Base-by-base conservation (phyloP, 768 basidiomycete genomes). In the Floccularia luteovirens region DNA sequence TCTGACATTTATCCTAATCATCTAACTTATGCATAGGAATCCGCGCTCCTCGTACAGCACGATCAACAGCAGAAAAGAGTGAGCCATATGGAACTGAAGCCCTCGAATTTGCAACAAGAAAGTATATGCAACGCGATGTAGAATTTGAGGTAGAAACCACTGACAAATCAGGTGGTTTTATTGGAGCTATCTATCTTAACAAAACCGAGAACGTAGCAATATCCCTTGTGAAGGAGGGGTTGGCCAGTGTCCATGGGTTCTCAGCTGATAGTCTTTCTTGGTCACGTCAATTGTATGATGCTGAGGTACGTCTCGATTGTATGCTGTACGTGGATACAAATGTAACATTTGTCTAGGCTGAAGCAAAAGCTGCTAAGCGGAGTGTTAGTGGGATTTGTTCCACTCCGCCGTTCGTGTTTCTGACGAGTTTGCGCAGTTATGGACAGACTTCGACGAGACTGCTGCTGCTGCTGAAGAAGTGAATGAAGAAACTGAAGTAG, bases 141-240 rank as follows among this genome's bases (percentile, higher is more conserved):
- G 94, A 99, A 58, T 81, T 98, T 43, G 86, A 90, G 50, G 81
- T 97, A 33, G 90, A 94, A 43, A 74, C 75, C 12, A 77, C 83
- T 12, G 94, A 99, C 67, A 97, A 96, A 62, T 82, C 85, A 3
- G 94, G 94, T 27, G 96, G 96, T 2, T 97, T 94, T 61, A 93
- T 97, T 48, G 93, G 93, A 11, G 62, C 83, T 1, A 69, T 98
- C 40, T 93, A 83, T 59, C 41, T 86, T 49, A 85, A 86, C 60
- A 94, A 90, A 56, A 79, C 72, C 1, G 84, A 89, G 48, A 98
- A 96, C 58, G 85, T 73, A 28, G 96, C 92, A 1, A 67, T 92
- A 27, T 61, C 78, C n/a, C 72, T 99, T 19, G 79, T 82, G 16
- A 75, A 74, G 43, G 92, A 96, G 61, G 94, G 94, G 23, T 66